Evolutionary conservation across 257 asterid species (phyloP).

Genomic region (Scutellaria minor): DNA sequence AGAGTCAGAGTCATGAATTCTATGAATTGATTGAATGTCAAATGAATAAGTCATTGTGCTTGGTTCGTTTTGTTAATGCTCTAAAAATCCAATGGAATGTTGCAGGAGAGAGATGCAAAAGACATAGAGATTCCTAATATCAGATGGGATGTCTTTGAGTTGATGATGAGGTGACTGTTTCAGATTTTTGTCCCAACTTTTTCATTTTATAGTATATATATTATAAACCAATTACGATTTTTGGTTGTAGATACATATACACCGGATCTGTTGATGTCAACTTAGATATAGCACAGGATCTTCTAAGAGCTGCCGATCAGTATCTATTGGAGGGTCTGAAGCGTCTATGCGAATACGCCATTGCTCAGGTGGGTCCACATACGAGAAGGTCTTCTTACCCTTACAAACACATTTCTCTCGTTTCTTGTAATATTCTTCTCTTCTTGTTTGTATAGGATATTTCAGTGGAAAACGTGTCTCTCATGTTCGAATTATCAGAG

Average conservation of each 20-base stretch:
- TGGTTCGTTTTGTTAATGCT: conserved; percentile 26
- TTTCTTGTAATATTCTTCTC: conserved; percentile 41
- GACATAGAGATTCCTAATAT: conserved; percentile 96
- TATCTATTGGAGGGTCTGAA: conserved; percentile 97
- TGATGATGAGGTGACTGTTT: conserved; percentile 89
- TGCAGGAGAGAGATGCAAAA: conserved; percentile 98
- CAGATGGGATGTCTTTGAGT: conserved; percentile 92
- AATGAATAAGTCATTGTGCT: conserved; percentile 11
- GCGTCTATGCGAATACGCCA: conserved; percentile 87
- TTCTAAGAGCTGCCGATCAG: conserved; percentile 96
- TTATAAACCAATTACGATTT: conserved; percentile 9
- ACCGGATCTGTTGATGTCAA: conserved; percentile 90
- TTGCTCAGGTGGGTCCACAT: conserved; percentile 71
- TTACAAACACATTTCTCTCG: background rate
- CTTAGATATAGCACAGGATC: conserved; percentile 89
- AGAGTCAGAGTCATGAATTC: background rate
- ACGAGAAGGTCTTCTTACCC: background rate
- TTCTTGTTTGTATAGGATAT: conserved; percentile 61
- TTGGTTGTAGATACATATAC: conserved; percentile 72
- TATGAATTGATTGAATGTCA: background rate
- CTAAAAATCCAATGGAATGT: conserved; percentile 23
- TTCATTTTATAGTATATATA: background rate
- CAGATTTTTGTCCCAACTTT: background rate
- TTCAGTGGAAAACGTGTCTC: conserved; percentile 75
- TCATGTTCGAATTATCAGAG: conserved; percentile 94